Base-by-base conservation (phyloP, 2,329 filamentous ascomycete genomes). In the Fusarium algeriense region DNA sequence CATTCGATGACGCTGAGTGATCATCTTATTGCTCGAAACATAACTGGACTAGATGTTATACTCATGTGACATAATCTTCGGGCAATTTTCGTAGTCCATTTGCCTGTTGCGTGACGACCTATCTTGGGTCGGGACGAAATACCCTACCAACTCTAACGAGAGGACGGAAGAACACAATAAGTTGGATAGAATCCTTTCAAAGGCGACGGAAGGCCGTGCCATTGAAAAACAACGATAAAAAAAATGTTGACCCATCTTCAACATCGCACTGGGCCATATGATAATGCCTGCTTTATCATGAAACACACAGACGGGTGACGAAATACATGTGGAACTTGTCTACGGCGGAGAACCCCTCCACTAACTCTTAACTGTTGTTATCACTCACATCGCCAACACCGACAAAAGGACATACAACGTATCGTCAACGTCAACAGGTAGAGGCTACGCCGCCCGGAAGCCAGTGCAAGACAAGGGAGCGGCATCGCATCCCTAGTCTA, bases 241-340 rank as follows among this genome's bases (percentile, higher is more conserved):
- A n/a, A 19, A 40, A n/a, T n/a, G 11, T n/a, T 40, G 10, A 12
- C 11, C 17, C 11, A 40, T 40, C 10, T 40, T n/a, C 37, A 40
- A 20, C 19, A 19, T 40, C 9, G 12, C 10, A 38, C 37, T 40
- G 37, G 37, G 37, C 37, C 17, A 19, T 38, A 40, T 40, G 10
- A 40, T 40, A 12, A 40, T 40, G 19, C n/a, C 37, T 40, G 12
- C 2, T 35, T 35, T 12, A 35, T 15, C 15, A 17, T 11, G 14
- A 12, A 38, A n/a, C 13, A 38, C 32, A n/a, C 23, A 48, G 19
- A 41, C 23, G 46, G 34, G 64, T 69, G 65, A 71, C 52, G 44
- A 68, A 68, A 60, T 52, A 32, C 14, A 15, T 30, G 67, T 68
- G 68, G 68, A 71, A 69, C 68, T 35, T 28, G 23, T 34, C 40